Evolutionary conservation across 1,284 basidiomycete species (phyloP).

Genomic region (Apiotrichum siamense): DNA sequence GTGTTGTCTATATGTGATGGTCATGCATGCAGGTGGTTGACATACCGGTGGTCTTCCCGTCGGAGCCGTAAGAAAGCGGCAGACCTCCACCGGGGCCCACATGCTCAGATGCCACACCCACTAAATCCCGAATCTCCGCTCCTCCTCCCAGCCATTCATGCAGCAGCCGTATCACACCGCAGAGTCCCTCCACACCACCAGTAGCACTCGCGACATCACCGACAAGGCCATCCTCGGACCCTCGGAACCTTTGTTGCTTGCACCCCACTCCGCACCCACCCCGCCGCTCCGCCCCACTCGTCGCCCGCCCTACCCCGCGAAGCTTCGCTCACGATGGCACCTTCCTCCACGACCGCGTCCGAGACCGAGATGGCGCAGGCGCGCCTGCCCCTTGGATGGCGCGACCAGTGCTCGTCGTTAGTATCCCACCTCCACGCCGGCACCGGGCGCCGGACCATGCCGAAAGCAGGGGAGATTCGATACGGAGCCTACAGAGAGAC

Average conservation of each 20-base stretch:
- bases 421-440: constrained; percentile 38
- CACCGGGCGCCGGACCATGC: background rate
- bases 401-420: constrained; percentile 87
- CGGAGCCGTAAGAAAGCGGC: no score
- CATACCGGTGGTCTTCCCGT: no score
- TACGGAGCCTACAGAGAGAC: background rate
- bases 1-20: no score
- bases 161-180: background rate
- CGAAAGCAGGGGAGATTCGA: background rate
- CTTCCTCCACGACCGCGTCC: constrained; percentile 68
- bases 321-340: no score
- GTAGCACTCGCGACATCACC: background rate
- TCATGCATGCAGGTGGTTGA: no score
- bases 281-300: background rate
- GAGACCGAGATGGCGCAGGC: constrained; percentile 73
- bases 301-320: no score
- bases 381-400: constrained; percentile 71
- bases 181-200: background rate
- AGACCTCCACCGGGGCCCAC: background rate
- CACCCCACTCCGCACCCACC: background rate
- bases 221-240: no score
- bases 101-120: background rate
- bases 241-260: no score
- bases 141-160: background rate
- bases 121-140: background rate